Evolutionary conservation across 2,329 filamentous ascomycete species (phyloP).

Genomic region (Botrytis byssoidea): DNA sequence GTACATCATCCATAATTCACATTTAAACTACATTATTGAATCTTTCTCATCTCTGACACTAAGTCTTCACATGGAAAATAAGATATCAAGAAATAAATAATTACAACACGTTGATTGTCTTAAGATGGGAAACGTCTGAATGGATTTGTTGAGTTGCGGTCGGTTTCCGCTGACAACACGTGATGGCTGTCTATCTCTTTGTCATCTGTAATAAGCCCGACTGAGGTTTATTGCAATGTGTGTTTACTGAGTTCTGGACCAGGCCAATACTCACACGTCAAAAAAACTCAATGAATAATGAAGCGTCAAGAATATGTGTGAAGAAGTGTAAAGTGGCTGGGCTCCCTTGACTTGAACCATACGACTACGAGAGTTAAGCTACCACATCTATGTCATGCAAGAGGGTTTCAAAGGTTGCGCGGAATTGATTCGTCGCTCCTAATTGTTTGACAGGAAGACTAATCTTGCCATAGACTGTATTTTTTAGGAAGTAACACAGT

Average conservation of each 20-base stretch:
- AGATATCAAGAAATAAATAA: no score
- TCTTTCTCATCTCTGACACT: not conserved
- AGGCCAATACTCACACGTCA: not conserved
- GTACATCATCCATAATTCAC: not conserved
- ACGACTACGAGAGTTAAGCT: not conserved
- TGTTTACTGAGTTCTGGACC: not conserved
- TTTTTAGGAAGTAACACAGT: not conserved
- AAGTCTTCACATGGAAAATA: no score
- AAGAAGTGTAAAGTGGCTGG: not conserved
- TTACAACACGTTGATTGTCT: not conserved
- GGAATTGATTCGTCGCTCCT: no score
- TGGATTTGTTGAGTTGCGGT: not conserved
- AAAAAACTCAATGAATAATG: not conserved
- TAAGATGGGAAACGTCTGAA: not conserved
- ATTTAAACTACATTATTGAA: not conserved
- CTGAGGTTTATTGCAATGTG: not conserved
- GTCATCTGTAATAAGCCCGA: not conserved
- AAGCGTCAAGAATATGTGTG: not conserved
- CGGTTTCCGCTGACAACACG: not conserved
- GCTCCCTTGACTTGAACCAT: not conserved
- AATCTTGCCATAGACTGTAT: not conserved
- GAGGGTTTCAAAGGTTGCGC: not conserved
- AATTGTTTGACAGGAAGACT: not conserved
- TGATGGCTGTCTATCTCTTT: not conserved
- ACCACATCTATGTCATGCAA: not conserved